phyloP scores from a whole-genome alignment of 768 basidiomycete genomes.

The Mycena galopus region DNA sequence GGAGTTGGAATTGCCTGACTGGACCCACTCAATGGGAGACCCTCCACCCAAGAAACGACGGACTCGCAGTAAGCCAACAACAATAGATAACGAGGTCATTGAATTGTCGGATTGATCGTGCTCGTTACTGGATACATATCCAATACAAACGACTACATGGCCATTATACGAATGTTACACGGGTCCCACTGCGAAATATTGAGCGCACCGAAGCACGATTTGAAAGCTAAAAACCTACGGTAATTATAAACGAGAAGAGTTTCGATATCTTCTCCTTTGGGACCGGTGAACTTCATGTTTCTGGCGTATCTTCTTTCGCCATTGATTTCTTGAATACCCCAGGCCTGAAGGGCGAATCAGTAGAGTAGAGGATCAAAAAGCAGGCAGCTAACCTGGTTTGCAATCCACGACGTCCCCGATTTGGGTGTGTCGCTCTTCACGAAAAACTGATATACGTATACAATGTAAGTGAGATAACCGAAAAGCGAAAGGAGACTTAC shows the following conservation, averaged over 20 bases:
- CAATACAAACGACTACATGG: no score
- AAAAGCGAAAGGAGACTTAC: no score
- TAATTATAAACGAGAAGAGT: slow-evolving; percentile 77
- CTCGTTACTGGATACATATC: no score
- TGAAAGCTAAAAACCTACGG: no score
- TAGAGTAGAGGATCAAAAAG: background rate
- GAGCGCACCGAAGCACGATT: no score
- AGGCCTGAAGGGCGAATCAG: slow-evolving; percentile 50
- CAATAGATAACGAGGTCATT: no score
- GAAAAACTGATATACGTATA: no score
- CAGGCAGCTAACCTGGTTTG: slow-evolving; percentile 63
- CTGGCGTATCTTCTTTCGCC: slow-evolving; percentile 72
- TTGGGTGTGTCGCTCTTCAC: slow-evolving; percentile 65
- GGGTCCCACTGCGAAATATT: no score
- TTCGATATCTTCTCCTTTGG: slow-evolving; percentile 68
- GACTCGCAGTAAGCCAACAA: slow-evolving; percentile 5
- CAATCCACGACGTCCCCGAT: slow-evolving; percentile 62
- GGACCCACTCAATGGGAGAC: slow-evolving; percentile 25
- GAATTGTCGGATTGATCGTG: slow-evolving; percentile 30
- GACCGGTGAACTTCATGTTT: slow-evolving; percentile 74
- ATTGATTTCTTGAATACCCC: slow-evolving; percentile 75
- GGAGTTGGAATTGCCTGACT: slow-evolving; percentile 12
- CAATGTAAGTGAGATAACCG: no score
- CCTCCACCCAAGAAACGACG: slow-evolving; percentile 22
- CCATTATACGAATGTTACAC: no score